Conservation (phyloP, 129 eudicot species). For the Daucus carota region DH1_v3.0 NC_030387.2:26336001-26336500, state of each 20-base stretch:
- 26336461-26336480: not conserved
- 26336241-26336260: not conserved
- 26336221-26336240: not conserved
- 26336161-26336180: not conserved
- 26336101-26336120: not conserved
- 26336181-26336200: not conserved
- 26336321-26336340: not conserved
- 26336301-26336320: not conserved
- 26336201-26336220: not conserved
- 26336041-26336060: not conserved
- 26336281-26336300: constrained; percentile 1
- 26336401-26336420: constrained; percentile 98
- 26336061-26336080: not conserved
- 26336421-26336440: constrained; percentile 97
- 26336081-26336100: not conserved
- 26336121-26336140: not conserved
- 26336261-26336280: not conserved
- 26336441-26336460: constrained; percentile 38
- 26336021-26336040: not conserved
- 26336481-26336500: not conserved
- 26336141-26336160: not conserved
- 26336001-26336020: not conserved
- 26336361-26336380: constrained; percentile 90
- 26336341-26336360: not conserved
- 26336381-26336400: constrained; percentile 96